Evolutionary conservation across 75 land plant species (phyloP), one percentile per base, ranked within the genome.

Genomic region (Isoetes taiwanensis): DNA sequence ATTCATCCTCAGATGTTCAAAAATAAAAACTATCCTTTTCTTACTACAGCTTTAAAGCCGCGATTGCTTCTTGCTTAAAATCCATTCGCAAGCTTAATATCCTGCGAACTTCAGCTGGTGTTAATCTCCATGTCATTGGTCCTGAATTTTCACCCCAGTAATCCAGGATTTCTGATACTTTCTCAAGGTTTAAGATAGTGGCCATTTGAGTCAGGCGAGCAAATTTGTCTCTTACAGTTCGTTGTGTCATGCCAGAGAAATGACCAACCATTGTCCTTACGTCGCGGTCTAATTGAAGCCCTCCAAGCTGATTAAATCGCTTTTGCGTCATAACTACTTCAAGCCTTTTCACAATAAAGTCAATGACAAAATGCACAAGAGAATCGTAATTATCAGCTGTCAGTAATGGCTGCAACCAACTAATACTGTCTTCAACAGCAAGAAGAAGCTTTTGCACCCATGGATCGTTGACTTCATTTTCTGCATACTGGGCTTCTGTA

Each of bases 101-200:
- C 41, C 87, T 73, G 30, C 87, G 82, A 11, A 86, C 97, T 61
- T 90, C 97, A 2, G 86, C 77, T 27, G 93, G 91, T 32, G 97
- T 90, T 21, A 90, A 70, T 62, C 91, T 68, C 97, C 97, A 90
- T 42, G 97, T 90, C 87, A 90, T 79, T 34, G 91, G 93, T 21
- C 97, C 97, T 12, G 97, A 86, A 63, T 90, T 90, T 70, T 90
- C 97, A n/a, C 97, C 97, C 97, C 97, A 90, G 76, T 86, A 90
- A 53, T 90, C 97, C 34, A 86, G 55, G 48, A 90, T 90, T 69
- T 90, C 97, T 0, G 93, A 80, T 0, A 83, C 97, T 65, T 78
- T 90, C 70, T 90, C 97, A 61, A 90, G 64, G 67, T 90, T 86
- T 5, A 90, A 75, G 34, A 90, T 90, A 1, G 97, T 90, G 3